Evolutionary conservation across 2,329 filamentous ascomycete species (phyloP).

Genomic region (Diaporthe sp.): DNA sequence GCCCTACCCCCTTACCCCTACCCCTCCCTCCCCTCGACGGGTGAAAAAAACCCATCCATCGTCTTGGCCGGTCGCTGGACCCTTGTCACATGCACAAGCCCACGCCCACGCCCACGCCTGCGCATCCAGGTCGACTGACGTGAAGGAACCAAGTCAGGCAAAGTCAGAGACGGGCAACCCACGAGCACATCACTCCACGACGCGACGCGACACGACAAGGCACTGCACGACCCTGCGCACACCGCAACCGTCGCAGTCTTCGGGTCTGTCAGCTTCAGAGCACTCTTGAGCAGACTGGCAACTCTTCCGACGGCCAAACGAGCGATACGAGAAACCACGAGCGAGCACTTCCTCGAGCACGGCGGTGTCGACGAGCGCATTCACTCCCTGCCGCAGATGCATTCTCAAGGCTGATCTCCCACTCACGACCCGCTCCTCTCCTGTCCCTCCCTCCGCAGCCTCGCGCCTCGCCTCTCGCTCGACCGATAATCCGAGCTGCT

Average conservation of each 20-base stretch:
- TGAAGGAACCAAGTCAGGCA: neutral
- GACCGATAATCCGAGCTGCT: neutral
- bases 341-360: neutral
- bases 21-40: neutral
- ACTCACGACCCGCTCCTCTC: neutral
- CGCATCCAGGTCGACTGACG: slow-evolving; percentile 5
- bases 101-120: neutral
- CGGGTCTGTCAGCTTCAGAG: neutral
- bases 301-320: neutral
- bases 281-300: neutral
- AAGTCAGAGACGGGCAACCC: neutral
- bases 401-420: slow-evolving; percentile 33
- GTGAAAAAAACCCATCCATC: neutral
- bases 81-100: slow-evolving; percentile 27
- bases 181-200: neutral
- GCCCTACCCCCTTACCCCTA: neutral
- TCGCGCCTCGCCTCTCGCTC: neutral
- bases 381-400: slow-evolving; percentile 37
- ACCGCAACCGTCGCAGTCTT: neutral
- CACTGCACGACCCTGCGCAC: neutral
- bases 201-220: neutral
- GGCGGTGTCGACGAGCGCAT: slow-evolving; percentile 1
- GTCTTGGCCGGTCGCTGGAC: slow-evolving; percentile 10
- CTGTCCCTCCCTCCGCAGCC: slow-evolving; percentile 3
- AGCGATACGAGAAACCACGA: neutral